Evolutionary conservation across 495 filamentous ascomycete genomes (phyloP).

Genomic region (Lasiosphaeris hirsuta): DNA sequence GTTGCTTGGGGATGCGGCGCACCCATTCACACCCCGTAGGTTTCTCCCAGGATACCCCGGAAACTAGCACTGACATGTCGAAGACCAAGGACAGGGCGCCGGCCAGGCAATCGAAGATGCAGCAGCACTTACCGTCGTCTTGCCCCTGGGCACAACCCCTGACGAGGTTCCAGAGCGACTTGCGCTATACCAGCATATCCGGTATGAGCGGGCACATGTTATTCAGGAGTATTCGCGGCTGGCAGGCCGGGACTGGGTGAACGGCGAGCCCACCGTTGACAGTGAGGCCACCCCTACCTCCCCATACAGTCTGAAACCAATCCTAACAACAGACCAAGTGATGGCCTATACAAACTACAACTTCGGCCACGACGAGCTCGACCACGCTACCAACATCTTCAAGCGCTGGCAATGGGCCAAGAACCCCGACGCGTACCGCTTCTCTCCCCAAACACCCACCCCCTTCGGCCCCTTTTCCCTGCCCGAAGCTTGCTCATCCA

Average conservation of each 20-base stretch:
- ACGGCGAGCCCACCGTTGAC: slow-evolving; percentile 30
- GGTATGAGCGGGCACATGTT: slow-evolving; percentile 50
- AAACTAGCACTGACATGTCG: neutral
- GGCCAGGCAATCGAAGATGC: slow-evolving; percentile 61
- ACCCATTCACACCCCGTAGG: slow-evolving; percentile 54
- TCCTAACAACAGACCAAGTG: slow-evolving; percentile 30
- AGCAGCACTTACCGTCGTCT: slow-evolving; percentile 49
- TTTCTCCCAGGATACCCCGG: neutral
- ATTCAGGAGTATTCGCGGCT: slow-evolving; percentile 55
- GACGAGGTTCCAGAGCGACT: slow-evolving; percentile 47
- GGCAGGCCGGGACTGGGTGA: slow-evolving; percentile 40
- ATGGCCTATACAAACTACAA: slow-evolving; percentile 51
- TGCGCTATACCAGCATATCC: slow-evolving; percentile 50
- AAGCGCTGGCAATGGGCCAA: slow-evolving; percentile 44
- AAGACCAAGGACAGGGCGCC: slow-evolving; percentile 53
- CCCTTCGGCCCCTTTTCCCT: slow-evolving; percentile 49
- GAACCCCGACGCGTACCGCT: slow-evolving; percentile 27
- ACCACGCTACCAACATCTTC: slow-evolving; percentile 50
- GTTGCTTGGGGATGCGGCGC: slow-evolving; percentile 60
- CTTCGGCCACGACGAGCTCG: slow-evolving; percentile 58
- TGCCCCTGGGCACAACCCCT: slow-evolving; percentile 40
- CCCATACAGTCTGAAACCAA: neutral
- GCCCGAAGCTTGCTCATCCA: too few relatives aligned
- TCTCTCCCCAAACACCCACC: slow-evolving; percentile 52
- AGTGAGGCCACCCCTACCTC: slow-evolving; percentile 22